Evolutionary conservation across 129 eudicot species (phyloP).

Genomic region (Escallonia herrerae): DNA sequence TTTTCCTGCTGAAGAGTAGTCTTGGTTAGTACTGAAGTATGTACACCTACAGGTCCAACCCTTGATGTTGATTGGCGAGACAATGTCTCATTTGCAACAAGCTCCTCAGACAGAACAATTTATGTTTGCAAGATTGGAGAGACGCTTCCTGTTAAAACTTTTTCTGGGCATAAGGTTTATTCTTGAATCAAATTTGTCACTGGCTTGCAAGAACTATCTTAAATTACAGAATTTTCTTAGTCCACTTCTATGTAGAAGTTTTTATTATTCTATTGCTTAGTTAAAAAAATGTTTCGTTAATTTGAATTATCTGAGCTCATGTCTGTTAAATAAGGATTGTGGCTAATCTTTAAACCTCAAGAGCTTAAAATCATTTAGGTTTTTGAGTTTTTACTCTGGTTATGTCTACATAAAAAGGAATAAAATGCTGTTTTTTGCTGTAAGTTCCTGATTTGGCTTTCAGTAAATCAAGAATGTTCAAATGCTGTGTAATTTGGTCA

Average conservation of each 20-base stretch:
- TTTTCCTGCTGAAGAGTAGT: background rate
- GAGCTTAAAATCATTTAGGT: too few species aligned
- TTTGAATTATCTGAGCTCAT: too few species aligned
- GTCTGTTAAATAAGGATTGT: too few species aligned
- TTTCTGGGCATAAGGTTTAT: slow-evolving; percentile 56
- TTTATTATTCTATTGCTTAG: background rate
- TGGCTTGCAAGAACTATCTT: slow-evolving; percentile 4
- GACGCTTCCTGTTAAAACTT: slow-evolving; percentile 29
- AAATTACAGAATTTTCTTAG: background rate
- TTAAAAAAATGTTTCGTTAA: too few species aligned
- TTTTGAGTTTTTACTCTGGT: too few species aligned
- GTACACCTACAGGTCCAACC: slow-evolving; percentile 35
- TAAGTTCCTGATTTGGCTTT: too few species aligned
- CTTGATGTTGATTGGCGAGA: slow-evolving; percentile 64
- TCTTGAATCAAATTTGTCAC: background rate
- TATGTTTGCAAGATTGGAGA: slow-evolving; percentile 48
- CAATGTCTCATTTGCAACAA: slow-evolving; percentile 47
- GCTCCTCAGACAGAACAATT: slow-evolving; percentile 45
- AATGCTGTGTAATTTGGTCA: too few species aligned
- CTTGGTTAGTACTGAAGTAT: slow-evolving; percentile 4
- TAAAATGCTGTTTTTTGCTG: too few species aligned
- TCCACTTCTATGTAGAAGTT: background rate
- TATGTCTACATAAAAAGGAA: too few species aligned
- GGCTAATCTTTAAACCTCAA: too few species aligned
- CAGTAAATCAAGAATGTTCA: too few species aligned